Conservation (phyloP, 176 grass and related monocot species). For the Oryza glumipatula region DNA sequence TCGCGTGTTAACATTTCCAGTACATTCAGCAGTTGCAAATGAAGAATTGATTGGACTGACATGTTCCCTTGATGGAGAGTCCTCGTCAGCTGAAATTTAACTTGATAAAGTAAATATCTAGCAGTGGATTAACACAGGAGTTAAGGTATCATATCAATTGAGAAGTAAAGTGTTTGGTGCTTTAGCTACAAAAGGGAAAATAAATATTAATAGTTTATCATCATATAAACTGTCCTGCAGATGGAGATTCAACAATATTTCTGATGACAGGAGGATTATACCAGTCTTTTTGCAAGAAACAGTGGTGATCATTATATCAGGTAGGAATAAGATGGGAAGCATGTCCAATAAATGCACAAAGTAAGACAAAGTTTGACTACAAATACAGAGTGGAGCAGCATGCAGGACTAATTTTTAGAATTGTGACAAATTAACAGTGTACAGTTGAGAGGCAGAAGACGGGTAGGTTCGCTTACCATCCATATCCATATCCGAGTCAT, state of each 20-base stretch:
- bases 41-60: constrained; percentile 56
- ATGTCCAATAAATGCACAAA: constrained; percentile 10
- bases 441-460: constrained; percentile 20
- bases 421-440: background rate
- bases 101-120: constrained; percentile 43
- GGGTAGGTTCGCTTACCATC: constrained; percentile 56
- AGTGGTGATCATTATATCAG: background rate
- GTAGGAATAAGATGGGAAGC: constrained; percentile 4
- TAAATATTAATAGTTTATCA: constrained; percentile 14
- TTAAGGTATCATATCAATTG: constrained; percentile 22
- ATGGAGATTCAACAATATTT: constrained; percentile 8
- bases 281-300: background rate
- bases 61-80: constrained; percentile 56
- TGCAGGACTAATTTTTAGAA: background rate
- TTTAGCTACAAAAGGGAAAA: background rate
- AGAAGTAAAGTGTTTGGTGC: constrained; percentile 20
- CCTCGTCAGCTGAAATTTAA: constrained; percentile 66
- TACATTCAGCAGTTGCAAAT: constrained; percentile 47
- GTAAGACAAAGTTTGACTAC: constrained; percentile 11
- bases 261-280: constrained; percentile 17
- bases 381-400: constrained; percentile 13
- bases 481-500: constrained; percentile 97
- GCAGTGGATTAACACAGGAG: constrained; percentile 31
- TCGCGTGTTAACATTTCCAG: constrained; percentile 40
- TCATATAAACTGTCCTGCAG: constrained; percentile 22